Percentiles rank a stretch among this genome's conserved stretches.
Evolutionary conservation across 2,329 filamentous ascomycete species (phyloP).

Genomic region (Aaosphaeria pasadenensis): DNA sequence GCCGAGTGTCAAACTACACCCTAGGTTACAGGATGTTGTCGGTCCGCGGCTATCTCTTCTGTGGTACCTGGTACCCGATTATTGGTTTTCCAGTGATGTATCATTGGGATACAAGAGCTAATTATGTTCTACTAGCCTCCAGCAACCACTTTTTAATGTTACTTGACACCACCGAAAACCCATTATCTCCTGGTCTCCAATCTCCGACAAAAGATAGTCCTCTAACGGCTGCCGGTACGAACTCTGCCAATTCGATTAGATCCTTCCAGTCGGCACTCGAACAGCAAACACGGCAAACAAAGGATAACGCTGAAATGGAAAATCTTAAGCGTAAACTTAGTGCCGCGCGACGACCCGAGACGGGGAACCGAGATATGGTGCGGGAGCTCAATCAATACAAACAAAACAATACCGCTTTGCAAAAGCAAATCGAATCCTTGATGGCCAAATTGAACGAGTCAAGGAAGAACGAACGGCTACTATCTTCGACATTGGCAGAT

Average conservation of each 20-base stretch:
- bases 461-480: slow-evolving; percentile 31
- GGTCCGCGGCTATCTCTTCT: too few relatives aligned
- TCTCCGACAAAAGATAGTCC: slow-evolving; percentile 18
- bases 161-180: slow-evolving; percentile 18
- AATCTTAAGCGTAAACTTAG: slow-evolving; percentile 38
- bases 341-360: slow-evolving; percentile 29
- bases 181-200: slow-evolving; percentile 4
- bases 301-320: slow-evolving; percentile 33
- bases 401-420: slow-evolving; percentile 32
- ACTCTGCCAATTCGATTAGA: slow-evolving; percentile 16
- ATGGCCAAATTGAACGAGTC: slow-evolving; percentile 40
- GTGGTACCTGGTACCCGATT: not conserved
- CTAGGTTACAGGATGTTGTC: too few relatives aligned
- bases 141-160: slow-evolving; percentile 25
- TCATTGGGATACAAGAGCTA: not conserved
- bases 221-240: slow-evolving; percentile 14
- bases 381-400: slow-evolving; percentile 39
- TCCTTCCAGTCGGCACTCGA: slow-evolving; percentile 23
- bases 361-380: slow-evolving; percentile 30
- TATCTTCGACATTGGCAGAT: slow-evolving; percentile 27
- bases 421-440: slow-evolving; percentile 37
- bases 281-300: slow-evolving; percentile 16
- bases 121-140: slow-evolving; percentile 16
- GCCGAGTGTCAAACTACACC: too few relatives aligned
- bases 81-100: not conserved